Percentiles rank a stretch among this genome's conserved stretches.
These are phyloP conservation scores for Neocatenulostroma microsporum DNA, from an alignment of 2,329 filamentous ascomycete genomes.

Conservation along the genomic window DNA sequence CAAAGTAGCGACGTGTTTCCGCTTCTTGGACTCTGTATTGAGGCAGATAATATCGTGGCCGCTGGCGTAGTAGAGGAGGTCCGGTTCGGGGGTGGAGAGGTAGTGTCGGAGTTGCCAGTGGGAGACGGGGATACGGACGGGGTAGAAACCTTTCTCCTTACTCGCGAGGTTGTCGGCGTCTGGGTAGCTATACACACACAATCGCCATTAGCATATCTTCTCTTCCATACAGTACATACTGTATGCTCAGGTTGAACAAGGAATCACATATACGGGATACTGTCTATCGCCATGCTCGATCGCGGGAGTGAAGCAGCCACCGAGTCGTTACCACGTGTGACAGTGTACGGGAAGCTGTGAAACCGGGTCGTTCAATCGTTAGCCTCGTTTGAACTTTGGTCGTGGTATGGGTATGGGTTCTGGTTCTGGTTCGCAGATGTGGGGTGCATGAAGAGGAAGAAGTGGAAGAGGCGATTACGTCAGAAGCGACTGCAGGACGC, in stretches of 20 bases:
- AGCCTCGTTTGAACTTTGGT: too few species aligned
- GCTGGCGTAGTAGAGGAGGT: slow-evolving; percentile 78
- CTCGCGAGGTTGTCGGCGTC: slow-evolving; percentile 41
- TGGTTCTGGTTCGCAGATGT: too few species aligned
- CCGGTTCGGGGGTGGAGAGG: slow-evolving; percentile 69
- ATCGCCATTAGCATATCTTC: too few species aligned
- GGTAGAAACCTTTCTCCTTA: slow-evolving; percentile 40
- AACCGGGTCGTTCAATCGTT: too few species aligned
- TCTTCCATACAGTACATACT: too few species aligned
- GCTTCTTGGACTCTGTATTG: slow-evolving; percentile 60
- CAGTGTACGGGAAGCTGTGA: neutral
- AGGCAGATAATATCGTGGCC: slow-evolving; percentile 53
- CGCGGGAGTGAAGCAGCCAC: neutral
- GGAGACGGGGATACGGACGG: slow-evolving; percentile 42
- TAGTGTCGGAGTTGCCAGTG: slow-evolving; percentile 88
- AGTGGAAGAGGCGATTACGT: too few species aligned
- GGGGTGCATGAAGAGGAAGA: too few species aligned
- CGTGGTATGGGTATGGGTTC: too few species aligned
- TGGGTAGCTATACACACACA: slow-evolving; percentile 35
- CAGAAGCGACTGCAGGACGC: too few species aligned
- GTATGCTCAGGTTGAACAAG: too few species aligned
- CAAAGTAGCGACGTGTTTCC: slow-evolving; percentile 65
- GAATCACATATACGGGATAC: slow-evolving; percentile 20
- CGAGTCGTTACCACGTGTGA: neutral
- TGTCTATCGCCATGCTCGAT: slow-evolving; percentile 25